Evolutionary conservation across 2,329 filamentous ascomycete species (phyloP).

Genomic region (Sphaerulina musiva): DNA sequence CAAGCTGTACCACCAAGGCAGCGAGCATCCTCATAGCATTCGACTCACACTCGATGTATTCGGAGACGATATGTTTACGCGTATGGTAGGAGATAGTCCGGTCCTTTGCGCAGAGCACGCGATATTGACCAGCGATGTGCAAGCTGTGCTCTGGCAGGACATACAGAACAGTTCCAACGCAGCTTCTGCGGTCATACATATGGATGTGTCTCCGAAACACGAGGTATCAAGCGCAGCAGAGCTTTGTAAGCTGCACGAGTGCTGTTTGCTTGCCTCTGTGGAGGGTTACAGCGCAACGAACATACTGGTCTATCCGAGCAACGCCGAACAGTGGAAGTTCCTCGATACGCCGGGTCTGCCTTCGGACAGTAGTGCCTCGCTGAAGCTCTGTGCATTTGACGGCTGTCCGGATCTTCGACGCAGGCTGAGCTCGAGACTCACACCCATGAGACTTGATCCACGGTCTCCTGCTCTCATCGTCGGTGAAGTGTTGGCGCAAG

Average conservation of each 20-base stretch:
- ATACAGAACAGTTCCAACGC: not conserved
- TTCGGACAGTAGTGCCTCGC: constrained; percentile 2
- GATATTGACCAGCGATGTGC: constrained; percentile 18
- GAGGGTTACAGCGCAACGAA: constrained; percentile 9
- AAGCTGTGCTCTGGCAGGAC: constrained; percentile 11
- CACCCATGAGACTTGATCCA: not conserved
- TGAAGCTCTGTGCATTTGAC: constrained; percentile 16
- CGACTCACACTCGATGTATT: not conserved
- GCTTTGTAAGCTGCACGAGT: constrained; percentile 20
- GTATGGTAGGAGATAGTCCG: constrained; percentile 9
- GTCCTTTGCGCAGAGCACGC: constrained; percentile 13
- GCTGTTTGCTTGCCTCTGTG: constrained; percentile 19
- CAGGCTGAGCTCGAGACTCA: not conserved
- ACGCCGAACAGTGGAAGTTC: constrained; percentile 27
- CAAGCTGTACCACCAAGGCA: constrained; percentile 4
- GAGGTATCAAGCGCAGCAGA: constrained; percentile 17
- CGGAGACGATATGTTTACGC: not conserved
- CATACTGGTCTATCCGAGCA: constrained; percentile 26
- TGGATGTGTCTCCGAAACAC: not conserved
- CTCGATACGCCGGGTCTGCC: constrained; percentile 12
- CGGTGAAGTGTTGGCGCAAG: constrained; percentile 5
- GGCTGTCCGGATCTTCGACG: constrained; percentile 1
- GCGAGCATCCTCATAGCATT: not conserved
- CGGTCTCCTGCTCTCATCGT: not conserved
- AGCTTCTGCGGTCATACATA: not conserved